phyloP scores from a whole-genome alignment of 2,329 filamentous ascomycete species.

The Albophoma yamanashiensis region DNA sequence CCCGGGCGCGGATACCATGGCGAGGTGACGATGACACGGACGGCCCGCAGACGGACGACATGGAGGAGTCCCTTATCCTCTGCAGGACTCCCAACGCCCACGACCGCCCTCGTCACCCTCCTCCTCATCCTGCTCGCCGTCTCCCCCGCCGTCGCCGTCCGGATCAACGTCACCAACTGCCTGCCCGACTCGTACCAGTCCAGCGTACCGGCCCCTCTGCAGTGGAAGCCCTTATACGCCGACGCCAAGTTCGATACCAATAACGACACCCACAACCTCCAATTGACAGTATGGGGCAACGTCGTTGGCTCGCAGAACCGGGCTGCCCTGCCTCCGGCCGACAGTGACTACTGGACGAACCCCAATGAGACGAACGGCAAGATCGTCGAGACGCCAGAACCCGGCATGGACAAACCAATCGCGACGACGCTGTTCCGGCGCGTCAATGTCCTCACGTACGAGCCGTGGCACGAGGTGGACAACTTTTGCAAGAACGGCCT shows the following conservation, averaged over 20 bases:
- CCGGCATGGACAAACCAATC: slow-evolving; percentile 33
- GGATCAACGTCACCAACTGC: slow-evolving; percentile 78
- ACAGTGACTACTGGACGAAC: slow-evolving; percentile 53
- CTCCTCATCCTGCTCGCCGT: slow-evolving; percentile 27
- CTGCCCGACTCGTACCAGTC: slow-evolving; percentile 51
- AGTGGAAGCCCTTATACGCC: slow-evolving; percentile 69
- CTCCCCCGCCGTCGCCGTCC: slow-evolving; percentile 46
- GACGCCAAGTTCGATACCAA: slow-evolving; percentile 62
- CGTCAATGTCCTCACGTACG: slow-evolving; percentile 68
- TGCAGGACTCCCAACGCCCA: slow-evolving; percentile 1
- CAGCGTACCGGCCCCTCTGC: slow-evolving; percentile 49
- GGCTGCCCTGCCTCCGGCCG: slow-evolving; percentile 46
- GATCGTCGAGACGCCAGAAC: slow-evolving; percentile 54
- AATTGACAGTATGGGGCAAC: slow-evolving; percentile 80
- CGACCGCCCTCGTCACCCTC: slow-evolving; percentile 21
- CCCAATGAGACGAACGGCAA: slow-evolving; percentile 57
- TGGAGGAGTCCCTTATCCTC: not conserved
- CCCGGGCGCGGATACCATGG: not conserved
- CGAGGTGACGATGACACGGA: not conserved
- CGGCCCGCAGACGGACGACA: not conserved
- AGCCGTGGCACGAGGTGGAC: slow-evolving; percentile 45
- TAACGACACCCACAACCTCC: slow-evolving; percentile 52
- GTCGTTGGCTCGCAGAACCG: slow-evolving; percentile 61
- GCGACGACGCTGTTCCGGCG: slow-evolving; percentile 64
- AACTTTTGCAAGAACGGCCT: slow-evolving; percentile 57